These are phyloP conservation scores for Malbranchea zuffiana DNA, from an alignment of 2,329 filamentous ascomycete species.

Conservation along the genomic window DNA sequence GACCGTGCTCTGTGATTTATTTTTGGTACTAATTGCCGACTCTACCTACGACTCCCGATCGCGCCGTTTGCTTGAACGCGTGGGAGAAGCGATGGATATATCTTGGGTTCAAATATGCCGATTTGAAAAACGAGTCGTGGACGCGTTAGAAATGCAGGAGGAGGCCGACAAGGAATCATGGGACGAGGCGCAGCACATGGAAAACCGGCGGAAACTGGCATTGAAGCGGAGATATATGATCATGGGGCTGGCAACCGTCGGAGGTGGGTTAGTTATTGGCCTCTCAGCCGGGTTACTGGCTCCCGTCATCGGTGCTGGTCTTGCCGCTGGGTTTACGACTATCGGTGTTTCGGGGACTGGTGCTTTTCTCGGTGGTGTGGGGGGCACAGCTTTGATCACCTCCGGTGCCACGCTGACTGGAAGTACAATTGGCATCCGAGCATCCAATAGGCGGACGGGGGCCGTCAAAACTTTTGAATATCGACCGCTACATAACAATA, in stretches of 20 bases:
- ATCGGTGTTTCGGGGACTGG: conserved; percentile 85
- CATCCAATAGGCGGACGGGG: conserved; percentile 77
- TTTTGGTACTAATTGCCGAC: conserved; percentile 92
- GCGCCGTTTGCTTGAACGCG: conserved; percentile 67
- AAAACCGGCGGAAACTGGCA: conserved; percentile 67
- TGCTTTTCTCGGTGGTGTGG: conserved; percentile 80
- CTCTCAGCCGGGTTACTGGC: conserved; percentile 85
- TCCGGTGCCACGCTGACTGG: conserved; percentile 79
- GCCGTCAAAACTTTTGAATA: conserved; percentile 96
- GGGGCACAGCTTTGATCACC: conserved; percentile 87
- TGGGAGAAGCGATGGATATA: conserved; percentile 69
- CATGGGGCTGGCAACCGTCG: conserved; percentile 94
- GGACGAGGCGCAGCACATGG: conserved; percentile 94
- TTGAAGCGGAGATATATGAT: conserved; percentile 77
- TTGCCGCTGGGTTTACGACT: conserved; percentile 89
- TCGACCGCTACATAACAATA: conserved; percentile 92
- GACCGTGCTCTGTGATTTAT: conserved; percentile 93
- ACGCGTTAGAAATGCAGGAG: conserved; percentile 96
- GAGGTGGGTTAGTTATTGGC: conserved; percentile 88
- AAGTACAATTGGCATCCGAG: conserved; percentile 71
- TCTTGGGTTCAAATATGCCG: conserved; percentile 87
- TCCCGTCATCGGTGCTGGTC: conserved; percentile 83
- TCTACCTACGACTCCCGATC: conserved; percentile 86
- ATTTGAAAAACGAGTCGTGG: conserved; percentile 94
- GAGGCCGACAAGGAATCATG: conserved; percentile 89